Base-by-base conservation (phyloP, 2,329 filamentous ascomycete species). In the Pseudogymnoascus sp. region DNA sequence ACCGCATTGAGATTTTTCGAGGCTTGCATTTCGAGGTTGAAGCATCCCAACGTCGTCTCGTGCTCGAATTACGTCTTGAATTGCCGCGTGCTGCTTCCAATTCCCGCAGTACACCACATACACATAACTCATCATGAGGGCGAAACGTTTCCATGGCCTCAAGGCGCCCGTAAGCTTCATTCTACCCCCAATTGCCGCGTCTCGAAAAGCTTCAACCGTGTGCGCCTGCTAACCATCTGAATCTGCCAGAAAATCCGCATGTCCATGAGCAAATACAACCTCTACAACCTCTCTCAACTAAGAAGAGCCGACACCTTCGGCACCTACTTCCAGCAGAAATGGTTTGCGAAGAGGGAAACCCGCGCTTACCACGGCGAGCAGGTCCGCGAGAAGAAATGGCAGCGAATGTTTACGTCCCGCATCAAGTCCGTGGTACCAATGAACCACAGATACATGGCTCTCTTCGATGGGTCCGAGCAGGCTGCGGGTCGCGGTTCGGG, bases 291-390 rank as follows among this genome's bases (percentile, higher is more conserved):
- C 67, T 17, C 48, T 33, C 29, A 17, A 33, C 29, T 17, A 55
- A 17, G 1, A 21, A 9, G 2, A 0, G 4, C 48, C 3, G 1
- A 7, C 29, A 1, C 21, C 35, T 29, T 29, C 27, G 58, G 5
- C 12, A 97, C 92, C 48, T 95, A 94, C 78, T 99, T 96, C 83
- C 93, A 97, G 81, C 93, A 97, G 78, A 99, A 99, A 88, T 99
- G 93, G 93, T 76, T 78, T 1, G 90, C 93, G 71, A 99, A 99
- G 77, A 86, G 92, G 21, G 75, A 87, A 66, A 85, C 91, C 42
- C 87, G 94, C 68, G 87, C 83, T 66, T 99, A 97, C 76, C 94
- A 99, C 78, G 94, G 93, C 76, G 93, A 97, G 74, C 91, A 96
- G 73, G 88, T 99, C 68, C 86, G 88, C 67, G 94, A 99, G 79